phyloP scores from a whole-genome alignment of 2,329 filamentous ascomycete genomes.

The Blastomyces parvus region DNA sequence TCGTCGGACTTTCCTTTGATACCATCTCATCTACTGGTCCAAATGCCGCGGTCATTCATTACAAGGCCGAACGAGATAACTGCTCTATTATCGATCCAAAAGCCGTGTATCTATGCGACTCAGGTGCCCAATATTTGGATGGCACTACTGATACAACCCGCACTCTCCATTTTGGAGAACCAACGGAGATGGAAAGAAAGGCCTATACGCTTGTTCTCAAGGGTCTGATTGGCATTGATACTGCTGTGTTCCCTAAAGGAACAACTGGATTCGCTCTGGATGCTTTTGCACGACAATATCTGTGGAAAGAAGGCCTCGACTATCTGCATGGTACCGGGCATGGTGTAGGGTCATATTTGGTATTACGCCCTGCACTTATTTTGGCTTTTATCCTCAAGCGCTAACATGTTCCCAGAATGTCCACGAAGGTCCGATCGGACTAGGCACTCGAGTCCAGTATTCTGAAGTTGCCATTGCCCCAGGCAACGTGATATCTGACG shows the following conservation, averaged over 20 bases:
- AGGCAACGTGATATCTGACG: conserved; percentile 91
- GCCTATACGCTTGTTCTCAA: conserved; percentile 92
- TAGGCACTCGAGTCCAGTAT: conserved; percentile 84
- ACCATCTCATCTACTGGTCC: conserved; percentile 93
- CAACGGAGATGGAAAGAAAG: conserved; percentile 72
- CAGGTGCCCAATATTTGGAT: conserved; percentile 90
- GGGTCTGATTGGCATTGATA: conserved; percentile 81
- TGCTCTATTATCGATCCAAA: conserved; percentile 77
- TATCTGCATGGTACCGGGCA: conserved; percentile 96
- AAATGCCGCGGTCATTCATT: conserved; percentile 92
- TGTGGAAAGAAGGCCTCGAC: conserved; percentile 89
- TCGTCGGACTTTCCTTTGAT: conserved; percentile 83
- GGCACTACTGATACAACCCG: conserved; percentile 94
- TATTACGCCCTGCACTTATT: conserved; percentile 18
- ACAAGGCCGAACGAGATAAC: conserved; percentile 72
- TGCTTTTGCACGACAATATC: conserved; percentile 73
- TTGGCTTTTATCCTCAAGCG: background rate
- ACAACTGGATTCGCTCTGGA: conserved; percentile 91
- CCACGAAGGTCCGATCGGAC: conserved; percentile 93
- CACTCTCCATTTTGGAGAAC: conserved; percentile 82
- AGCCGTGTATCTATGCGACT: conserved; percentile 89
- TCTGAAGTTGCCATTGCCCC: conserved; percentile 78
- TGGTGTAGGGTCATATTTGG: conserved; percentile 81
- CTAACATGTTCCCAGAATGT: conserved; percentile 53
- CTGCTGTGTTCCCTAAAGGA: conserved; percentile 83